phyloP scores from a whole-genome alignment of 192 early-diverging fungal species.

The Backusella luteola region DNA sequence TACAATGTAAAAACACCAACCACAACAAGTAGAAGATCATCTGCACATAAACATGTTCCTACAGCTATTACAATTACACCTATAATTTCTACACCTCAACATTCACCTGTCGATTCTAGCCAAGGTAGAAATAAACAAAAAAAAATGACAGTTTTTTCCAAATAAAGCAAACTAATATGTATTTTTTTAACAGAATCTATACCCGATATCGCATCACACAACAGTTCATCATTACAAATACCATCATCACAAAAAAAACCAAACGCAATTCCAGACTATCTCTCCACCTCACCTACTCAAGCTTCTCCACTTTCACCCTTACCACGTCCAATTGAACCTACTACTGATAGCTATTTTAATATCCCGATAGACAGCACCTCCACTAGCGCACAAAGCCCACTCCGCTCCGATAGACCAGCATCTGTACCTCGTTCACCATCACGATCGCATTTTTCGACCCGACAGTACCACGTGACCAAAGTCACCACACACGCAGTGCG shows the following conservation, averaged over 20 bases:
- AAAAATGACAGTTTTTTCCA: background rate
- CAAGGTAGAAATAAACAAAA: background rate
- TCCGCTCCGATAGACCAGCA: background rate
- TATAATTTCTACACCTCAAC: background rate
- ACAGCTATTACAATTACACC: background rate
- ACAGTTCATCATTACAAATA: background rate
- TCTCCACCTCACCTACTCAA: background rate
- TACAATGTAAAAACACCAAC: background rate
- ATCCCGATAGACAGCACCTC: background rate
- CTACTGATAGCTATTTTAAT: background rate
- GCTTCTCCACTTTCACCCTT: slow-evolving; percentile 15
- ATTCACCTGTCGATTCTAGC: background rate
- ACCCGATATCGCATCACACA: background rate
- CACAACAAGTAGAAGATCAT: background rate
- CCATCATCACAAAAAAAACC: background rate
- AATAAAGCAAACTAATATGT: background rate
- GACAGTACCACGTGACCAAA: background rate
- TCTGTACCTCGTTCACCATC: background rate
- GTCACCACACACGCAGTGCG: background rate
- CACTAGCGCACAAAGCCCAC: background rate
- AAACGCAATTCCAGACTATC: background rate
- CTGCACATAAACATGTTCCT: background rate
- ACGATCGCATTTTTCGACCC: background rate
- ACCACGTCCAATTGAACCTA: background rate
- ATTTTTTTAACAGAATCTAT: background rate